Conservation (phyloP, 352 stramenopile species). For the Plasmopara muralis region DNA sequence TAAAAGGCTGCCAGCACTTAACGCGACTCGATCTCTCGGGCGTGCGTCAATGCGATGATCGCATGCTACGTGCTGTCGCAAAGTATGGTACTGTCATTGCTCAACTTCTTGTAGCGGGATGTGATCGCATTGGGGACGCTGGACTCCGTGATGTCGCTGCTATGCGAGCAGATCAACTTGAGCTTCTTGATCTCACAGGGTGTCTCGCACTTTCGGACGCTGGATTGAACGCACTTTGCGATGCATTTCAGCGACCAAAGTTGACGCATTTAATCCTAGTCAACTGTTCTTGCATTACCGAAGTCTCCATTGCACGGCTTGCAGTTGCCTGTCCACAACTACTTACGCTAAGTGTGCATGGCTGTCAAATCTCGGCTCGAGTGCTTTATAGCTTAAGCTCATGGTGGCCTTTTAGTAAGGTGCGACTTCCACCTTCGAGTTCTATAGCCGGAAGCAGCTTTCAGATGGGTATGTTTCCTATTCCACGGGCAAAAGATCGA, state of each 20-base stretch:
- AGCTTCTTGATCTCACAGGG: constrained; percentile 52
- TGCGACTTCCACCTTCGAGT: constrained; percentile 30
- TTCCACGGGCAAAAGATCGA: constrained; percentile 56
- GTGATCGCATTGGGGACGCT: constrained; percentile 51
- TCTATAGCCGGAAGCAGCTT: constrained; percentile 6
- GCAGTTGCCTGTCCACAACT: constrained; percentile 60
- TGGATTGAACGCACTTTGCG: constrained; percentile 42
- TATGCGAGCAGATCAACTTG: constrained; percentile 45
- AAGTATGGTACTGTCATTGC: constrained; percentile 25
- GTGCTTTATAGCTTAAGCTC: constrained; percentile 56
- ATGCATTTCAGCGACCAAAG: constrained; percentile 45
- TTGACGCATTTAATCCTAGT: constrained; percentile 53
- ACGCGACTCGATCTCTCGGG: constrained; percentile 46
- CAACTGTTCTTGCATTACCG: constrained; percentile 52
- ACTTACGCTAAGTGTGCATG: constrained; percentile 58
- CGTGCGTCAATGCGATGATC: constrained; percentile 52
- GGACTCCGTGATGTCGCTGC: constrained; percentile 44
- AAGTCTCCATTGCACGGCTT: constrained; percentile 53
- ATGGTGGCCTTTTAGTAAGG: constrained; percentile 54
- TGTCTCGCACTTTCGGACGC: constrained; percentile 49
- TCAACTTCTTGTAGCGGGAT: constrained; percentile 56
- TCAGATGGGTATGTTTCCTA: constrained; percentile 62
- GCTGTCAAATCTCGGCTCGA: constrained; percentile 52
- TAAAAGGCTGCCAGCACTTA: constrained; percentile 45
- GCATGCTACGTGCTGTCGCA: constrained; percentile 45